Conservation (phyloP, 805 yeast species). For the Candida saitoana region DNA sequence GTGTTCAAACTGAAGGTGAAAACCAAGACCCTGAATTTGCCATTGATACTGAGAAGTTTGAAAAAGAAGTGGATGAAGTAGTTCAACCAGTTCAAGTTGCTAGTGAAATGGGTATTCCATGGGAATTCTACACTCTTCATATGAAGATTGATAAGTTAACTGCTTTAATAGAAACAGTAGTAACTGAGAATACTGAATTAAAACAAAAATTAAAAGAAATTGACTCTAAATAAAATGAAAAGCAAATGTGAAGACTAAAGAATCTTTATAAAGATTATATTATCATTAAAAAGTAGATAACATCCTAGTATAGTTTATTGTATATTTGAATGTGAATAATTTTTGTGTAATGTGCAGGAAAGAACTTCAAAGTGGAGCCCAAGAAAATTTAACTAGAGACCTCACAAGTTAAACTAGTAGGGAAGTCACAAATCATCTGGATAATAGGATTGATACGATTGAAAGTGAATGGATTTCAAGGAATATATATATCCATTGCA, state of each 20-base stretch:
- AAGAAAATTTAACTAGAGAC: not conserved
- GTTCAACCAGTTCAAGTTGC: slow-evolving; percentile 62
- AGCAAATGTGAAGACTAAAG: not conserved
- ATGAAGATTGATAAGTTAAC: slow-evolving; percentile 47
- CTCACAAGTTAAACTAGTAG: not conserved
- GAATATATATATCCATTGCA: too few species aligned
- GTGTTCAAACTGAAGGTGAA: slow-evolving; percentile 61
- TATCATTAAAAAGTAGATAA: too few species aligned
- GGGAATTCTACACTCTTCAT: slow-evolving; percentile 60
- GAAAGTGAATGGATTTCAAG: too few species aligned
- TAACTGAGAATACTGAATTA: slow-evolving; percentile 31
- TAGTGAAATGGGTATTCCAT: slow-evolving; percentile 49
- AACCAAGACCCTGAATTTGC: slow-evolving; percentile 63
- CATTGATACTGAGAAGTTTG: slow-evolving; percentile 50
- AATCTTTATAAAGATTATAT: too few species aligned
- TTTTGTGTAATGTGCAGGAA: not conserved
- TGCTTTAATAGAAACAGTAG: slow-evolving; percentile 33
- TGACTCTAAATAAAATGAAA: not conserved
- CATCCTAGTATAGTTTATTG: too few species aligned
- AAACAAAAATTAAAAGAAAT: slow-evolving; percentile 13
- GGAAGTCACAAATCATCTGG: not conserved
- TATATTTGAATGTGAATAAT: too few species aligned
- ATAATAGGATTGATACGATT: not conserved
- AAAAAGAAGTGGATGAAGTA: slow-evolving; percentile 41
- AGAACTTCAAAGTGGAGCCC: not conserved